Percentiles rank a stretch among this genome's conserved stretches.
Evolutionary conservation across 176 grass and related monocot species (phyloP).

Genomic region (Avena sativa): DNA sequence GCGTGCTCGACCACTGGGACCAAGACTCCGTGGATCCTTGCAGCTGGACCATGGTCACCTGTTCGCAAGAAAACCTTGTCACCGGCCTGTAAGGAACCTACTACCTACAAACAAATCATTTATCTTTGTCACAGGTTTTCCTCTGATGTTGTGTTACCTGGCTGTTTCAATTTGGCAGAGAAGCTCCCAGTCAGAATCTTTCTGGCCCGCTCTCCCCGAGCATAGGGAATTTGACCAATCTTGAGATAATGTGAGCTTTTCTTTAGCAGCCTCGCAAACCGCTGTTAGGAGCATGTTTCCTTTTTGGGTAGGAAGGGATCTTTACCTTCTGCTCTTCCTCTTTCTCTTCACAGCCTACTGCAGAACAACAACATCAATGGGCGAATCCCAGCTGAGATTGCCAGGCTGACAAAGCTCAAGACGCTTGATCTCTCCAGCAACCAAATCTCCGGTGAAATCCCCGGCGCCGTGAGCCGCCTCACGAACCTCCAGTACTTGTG

Average conservation of each 20-base stretch:
- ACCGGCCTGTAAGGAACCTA: slow-evolving; percentile 54
- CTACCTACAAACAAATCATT: background rate
- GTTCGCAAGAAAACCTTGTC: slow-evolving; percentile 63
- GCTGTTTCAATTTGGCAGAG: slow-evolving; percentile 31
- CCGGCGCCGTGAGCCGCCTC: slow-evolving; percentile 49
- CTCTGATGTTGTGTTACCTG: background rate
- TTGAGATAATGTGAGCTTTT: slow-evolving; percentile 58
- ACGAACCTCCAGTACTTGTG: slow-evolving; percentile 67
- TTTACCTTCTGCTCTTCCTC: background rate
- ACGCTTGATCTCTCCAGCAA: slow-evolving; percentile 73
- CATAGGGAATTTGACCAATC: slow-evolving; percentile 67
- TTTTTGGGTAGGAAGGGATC: slow-evolving; percentile 12
- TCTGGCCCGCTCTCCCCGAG: slow-evolving; percentile 57
- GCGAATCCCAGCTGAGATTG: slow-evolving; percentile 54
- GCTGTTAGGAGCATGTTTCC: background rate
- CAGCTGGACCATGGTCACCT: slow-evolving; percentile 81
- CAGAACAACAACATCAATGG: slow-evolving; percentile 80
- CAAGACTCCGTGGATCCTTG: slow-evolving; percentile 69
- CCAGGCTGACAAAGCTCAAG: slow-evolving; percentile 46
- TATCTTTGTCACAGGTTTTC: background rate
- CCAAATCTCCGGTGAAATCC: slow-evolving; percentile 53
- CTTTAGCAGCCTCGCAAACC: background rate
- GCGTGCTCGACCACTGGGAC: slow-evolving; percentile 70
- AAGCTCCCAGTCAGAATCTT: slow-evolving; percentile 61
- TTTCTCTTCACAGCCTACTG: slow-evolving; percentile 42